These are phyloP conservation scores for Fraxinus baroniana DNA, from an alignment of 305 asterid genomes.

Conservation along the genomic window DNA sequence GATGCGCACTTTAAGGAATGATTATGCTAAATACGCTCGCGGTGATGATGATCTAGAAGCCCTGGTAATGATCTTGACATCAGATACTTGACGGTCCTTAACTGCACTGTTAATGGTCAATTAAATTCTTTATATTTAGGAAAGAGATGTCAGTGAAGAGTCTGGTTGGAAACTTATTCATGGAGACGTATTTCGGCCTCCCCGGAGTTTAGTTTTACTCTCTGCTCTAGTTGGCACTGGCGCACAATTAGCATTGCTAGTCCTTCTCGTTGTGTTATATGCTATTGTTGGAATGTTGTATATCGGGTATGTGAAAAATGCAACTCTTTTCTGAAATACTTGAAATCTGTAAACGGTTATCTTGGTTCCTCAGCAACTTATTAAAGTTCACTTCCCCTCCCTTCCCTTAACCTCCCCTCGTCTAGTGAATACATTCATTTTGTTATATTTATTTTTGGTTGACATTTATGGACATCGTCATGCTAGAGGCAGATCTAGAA, in stretches of 20 bases:
- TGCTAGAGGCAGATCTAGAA: neutral
- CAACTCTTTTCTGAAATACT: neutral
- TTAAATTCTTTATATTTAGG: constrained; percentile 28
- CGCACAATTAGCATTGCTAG: constrained; percentile 46
- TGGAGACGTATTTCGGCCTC: constrained; percentile 54
- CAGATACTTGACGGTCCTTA: neutral
- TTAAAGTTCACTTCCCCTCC: neutral
- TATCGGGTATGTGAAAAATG: constrained; percentile 40
- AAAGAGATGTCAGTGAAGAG: constrained; percentile 56
- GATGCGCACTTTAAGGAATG: constrained; percentile 50
- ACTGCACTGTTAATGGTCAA: no score
- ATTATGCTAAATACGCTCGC: constrained; percentile 58
- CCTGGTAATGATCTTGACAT: constrained; percentile 33
- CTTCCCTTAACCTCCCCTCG: neutral
- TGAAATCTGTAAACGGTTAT: neutral
- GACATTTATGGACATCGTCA: neutral
- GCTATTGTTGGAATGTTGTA: constrained; percentile 55
- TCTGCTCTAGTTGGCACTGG: constrained; percentile 58
- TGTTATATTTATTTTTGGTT: neutral
- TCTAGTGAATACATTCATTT: neutral
- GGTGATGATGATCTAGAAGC: constrained; percentile 61
- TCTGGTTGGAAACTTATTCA: constrained; percentile 64
- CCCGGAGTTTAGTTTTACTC: constrained; percentile 38
- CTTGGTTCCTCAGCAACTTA: neutral
- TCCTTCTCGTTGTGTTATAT: constrained; percentile 48